Conservation (phyloP, 345 rosid genomes). For the Ceriops zippeliana region DNA sequence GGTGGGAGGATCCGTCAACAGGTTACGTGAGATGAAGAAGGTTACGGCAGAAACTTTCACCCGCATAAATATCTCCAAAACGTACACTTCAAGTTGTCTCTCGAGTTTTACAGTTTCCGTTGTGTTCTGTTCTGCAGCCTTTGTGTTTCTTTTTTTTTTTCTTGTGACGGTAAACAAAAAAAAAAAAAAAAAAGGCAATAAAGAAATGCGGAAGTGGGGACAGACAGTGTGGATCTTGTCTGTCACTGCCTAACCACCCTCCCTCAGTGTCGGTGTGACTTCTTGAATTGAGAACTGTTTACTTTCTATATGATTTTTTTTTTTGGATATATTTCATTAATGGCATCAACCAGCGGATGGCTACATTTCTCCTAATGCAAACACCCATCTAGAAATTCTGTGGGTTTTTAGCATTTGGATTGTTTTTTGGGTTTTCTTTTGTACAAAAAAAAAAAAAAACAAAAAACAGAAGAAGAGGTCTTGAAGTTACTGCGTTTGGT, state of each 20-base stretch:
- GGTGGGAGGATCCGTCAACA: no score
- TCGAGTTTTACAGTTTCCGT: neutral
- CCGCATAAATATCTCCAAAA: neutral
- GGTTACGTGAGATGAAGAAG: no score
- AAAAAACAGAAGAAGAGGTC: neutral
- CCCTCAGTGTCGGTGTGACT: slow-evolving; percentile 12
- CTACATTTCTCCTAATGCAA: slow-evolving; percentile 3
- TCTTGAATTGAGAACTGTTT: neutral
- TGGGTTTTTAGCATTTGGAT: neutral
- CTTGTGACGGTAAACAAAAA: neutral
- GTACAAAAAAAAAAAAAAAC: neutral
- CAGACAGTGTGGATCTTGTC: slow-evolving; percentile 15
- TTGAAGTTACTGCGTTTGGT: neutral
- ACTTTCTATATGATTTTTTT: neutral
- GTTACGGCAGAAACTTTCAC: no score
- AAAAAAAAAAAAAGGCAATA: neutral
- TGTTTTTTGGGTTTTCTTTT: neutral
- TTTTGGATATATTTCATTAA: neutral
- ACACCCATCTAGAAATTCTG: neutral
- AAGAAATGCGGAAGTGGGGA: slow-evolving; percentile 6
- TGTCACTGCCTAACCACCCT: slow-evolving; percentile 7
- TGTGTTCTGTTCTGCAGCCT: neutral
- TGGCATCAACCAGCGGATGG: neutral
- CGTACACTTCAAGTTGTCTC: slow-evolving; percentile 1
- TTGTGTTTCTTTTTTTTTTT: neutral